Base-by-base conservation (phyloP, 75 land plant species). In the Pinus tabuliformis region DNA sequence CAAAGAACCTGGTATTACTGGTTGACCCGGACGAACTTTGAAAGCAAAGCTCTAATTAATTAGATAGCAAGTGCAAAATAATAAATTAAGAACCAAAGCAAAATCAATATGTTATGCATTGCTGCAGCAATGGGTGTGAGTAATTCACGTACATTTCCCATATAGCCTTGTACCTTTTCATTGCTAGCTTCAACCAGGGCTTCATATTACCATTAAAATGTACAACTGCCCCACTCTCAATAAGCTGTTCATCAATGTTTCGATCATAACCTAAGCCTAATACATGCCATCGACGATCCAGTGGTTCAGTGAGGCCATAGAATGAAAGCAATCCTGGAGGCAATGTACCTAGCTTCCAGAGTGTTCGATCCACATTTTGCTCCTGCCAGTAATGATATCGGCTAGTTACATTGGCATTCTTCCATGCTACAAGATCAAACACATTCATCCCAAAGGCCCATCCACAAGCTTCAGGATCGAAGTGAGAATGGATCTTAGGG, bases 371-470 rank as follows among this genome's bases (percentile, higher is more conserved):
- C 56, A 78, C 82, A 73, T 93, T 93, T 76, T 91, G 88, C 54
- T 93, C 90, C 72, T 89, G 89, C 98, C 98, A 95, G 74, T 93
- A 95, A 79, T 93, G 98, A 75, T 93, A 93, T 63, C 86, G 62
- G 72, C 73, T 83, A 3, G 98, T 95, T 36, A 93, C 97, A 74
- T 95, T 91, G 5, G 70, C 81, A 26, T 85, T 87, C 77, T 82
- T 93, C 98, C 96, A 93, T 26, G 86, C 84, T 17, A 93, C 84
- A 68, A 95, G 78, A 74, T 95, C 96, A 76, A 95, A 93, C 4
- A 95, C 85, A 75, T 95, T 95, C 97, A 95, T 88, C 37, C 98
- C 98, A 78, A 95, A 95, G 22, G 97, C 98, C 98, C 98, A 95
- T 37, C 94, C 94, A 84, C 98, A 95, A 2, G 97, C 88, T 28